Conservation (phyloP, 495 filamentous ascomycete genomes). For the Mycothermus thermophilus region DNA sequence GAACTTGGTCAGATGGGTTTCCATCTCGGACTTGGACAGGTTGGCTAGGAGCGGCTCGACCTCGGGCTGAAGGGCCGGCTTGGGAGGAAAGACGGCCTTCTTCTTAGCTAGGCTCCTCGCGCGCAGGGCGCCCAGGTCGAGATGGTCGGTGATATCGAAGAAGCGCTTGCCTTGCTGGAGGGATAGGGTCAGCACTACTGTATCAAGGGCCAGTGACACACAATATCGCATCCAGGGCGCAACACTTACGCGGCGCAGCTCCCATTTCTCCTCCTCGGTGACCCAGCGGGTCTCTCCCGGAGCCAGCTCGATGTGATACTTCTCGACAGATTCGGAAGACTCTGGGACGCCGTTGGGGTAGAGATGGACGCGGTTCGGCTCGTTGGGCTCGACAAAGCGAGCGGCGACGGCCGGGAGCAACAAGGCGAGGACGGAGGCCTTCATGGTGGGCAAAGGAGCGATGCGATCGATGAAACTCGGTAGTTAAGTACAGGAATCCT, state of each 20-base stretch:
- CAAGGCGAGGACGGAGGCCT: conserved; percentile 31
- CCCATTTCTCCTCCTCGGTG: conserved; percentile 92
- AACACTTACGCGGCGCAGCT: conserved; percentile 57
- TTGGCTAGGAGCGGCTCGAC: conserved; percentile 50
- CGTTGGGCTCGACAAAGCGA: conserved; percentile 38
- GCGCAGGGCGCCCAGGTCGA: conserved; percentile 38
- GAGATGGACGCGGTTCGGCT: conserved; percentile 26
- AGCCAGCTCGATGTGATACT: conserved; percentile 71
- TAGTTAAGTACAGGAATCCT: too few relatives aligned
- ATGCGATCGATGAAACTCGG: too few relatives aligned
- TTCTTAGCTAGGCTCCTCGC: conserved; percentile 26
- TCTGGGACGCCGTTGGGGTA: conserved; percentile 18
- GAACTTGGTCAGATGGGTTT: conserved; percentile 44
- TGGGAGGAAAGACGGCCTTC: conserved; percentile 47
- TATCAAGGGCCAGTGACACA: background rate
- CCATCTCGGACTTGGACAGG: conserved; percentile 66
- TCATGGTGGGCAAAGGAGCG: conserved; percentile 15
- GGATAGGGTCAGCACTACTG: background rate
- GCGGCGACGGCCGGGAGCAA: conserved; percentile 36
- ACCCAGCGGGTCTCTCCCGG: conserved; percentile 78
- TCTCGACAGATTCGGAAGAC: conserved; percentile 29
- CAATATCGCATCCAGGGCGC: too few relatives aligned
- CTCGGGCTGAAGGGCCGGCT: conserved; percentile 50
- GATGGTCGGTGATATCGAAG: conserved; percentile 80
- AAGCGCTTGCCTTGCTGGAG: conserved; percentile 68